Evolutionary conservation across 2,329 filamentous ascomycete genomes (phyloP).

Genomic region (Sphaerulina vaccinii): DNA sequence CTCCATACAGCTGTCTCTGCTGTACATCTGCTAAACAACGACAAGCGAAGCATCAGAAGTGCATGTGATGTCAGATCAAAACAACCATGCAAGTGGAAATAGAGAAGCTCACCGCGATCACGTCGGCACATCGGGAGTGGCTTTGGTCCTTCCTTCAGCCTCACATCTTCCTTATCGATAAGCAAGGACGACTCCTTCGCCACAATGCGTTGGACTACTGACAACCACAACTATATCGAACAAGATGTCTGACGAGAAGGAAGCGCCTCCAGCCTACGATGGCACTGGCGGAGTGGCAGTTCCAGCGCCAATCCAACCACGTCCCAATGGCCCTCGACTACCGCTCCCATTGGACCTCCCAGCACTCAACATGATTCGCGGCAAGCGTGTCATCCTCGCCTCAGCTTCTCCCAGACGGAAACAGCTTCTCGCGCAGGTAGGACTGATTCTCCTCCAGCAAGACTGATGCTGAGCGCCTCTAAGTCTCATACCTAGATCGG

Average conservation of each 20-base stretch:
- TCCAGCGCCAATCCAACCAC: slow-evolving; percentile 15
- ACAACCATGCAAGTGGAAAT: no score
- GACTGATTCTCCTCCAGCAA: slow-evolving; percentile 10
- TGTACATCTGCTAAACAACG: background rate
- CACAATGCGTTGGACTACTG: no score
- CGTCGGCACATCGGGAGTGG: no score
- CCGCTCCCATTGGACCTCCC: slow-evolving; percentile 75
- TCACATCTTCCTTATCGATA: background rate
- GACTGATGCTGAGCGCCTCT: background rate
- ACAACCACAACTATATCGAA: background rate
- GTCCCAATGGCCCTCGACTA: slow-evolving; percentile 41
- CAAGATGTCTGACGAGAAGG: slow-evolving; percentile 37
- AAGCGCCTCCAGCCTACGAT: slow-evolving; percentile 48
- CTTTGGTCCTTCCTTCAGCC: background rate
- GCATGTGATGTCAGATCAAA: no score
- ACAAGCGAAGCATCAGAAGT: no score
- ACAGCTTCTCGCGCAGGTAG: slow-evolving; percentile 72
- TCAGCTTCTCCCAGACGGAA: slow-evolving; percentile 83
- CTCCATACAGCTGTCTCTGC: background rate
- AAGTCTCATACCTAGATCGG: slow-evolving; percentile 59
- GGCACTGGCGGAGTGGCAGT: slow-evolving; percentile 10
- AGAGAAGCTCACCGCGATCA: no score
- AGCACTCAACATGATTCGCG: slow-evolving; percentile 71
- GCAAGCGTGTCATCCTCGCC: slow-evolving; percentile 81
- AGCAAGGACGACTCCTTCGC: background rate